Base-by-base conservation (phyloP, 768 basidiomycete species). In the Lentinula aciculospora region DNA sequence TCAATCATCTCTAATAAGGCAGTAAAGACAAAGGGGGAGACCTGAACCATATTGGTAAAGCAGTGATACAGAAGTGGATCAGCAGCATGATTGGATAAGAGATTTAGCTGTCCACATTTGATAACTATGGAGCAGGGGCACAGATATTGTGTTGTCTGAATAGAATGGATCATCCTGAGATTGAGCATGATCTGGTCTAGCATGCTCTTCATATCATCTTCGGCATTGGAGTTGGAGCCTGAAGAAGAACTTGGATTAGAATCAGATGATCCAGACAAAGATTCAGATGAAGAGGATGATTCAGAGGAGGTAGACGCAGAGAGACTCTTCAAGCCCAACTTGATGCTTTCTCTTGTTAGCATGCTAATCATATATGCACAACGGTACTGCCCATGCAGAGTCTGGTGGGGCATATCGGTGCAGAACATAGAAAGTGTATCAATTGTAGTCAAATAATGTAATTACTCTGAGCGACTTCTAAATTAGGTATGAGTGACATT, bases 41-140 rank as follows among this genome's bases (percentile, higher is more conserved):
- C 31, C 12, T 17, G 45, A 17, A 48, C 47, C 56, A 57, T 57
- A 21, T 57, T 13, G 7, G 31, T 34, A 42, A 57, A 57, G 25
- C 45, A 63, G 31, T 60, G 44, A 34, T 67, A 60, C 37, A 69
- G 34, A 2, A 47, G 28, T 7, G 64, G 67, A 50, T 69, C 58
- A 25, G 63, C 31, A 1, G 67, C 66, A 63, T 67, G 72, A 7
- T 69, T 66, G 58, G 60, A 63, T 15, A 64, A 60, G n/a, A 70
- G 61, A 39, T 67, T 63, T 0, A 72, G 39, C 21, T 63, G 65
- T 29, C 67, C 64, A 31, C 27, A 53, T 36, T 53, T 53, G 21
- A 53, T 37, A n/a, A 53, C 34, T 10, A 21, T 8, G 12, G 19
- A 8, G 12, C 31, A 12, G 32, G 50, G 27, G 10, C 19, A 4